Evolutionary conservation across 192 early-diverging fungal genomes (phyloP), one percentile per base, ranked within the genome.

Genomic region (Paraglomus brasilianum): DNA sequence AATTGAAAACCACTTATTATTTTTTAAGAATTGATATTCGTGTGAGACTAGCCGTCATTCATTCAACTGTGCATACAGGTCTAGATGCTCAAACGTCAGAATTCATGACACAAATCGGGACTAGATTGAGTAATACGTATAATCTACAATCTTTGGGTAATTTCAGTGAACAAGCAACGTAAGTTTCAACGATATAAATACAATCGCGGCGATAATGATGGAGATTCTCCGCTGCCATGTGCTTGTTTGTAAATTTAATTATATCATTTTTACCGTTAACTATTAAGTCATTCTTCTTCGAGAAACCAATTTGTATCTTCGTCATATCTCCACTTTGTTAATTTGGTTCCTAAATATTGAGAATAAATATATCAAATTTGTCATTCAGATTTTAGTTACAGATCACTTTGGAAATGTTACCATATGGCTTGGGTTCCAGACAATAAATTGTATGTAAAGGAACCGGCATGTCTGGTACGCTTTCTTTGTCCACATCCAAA

Each of bases 361-460:
- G 13, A 56, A 36, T 56, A 11, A 41, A 24, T 36, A 36, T 58
- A 10, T 36, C 14, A 14, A 24, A 58, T 10, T 21, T 38, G 24
- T 30, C 17, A 8, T 57, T 57, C 30, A 57, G 14, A 36, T 4
- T n/a, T 0, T 36, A 58, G 36, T 38, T 8, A 14, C 41, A 44
- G 56, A 66, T 72, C 11, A 43, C 57, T 15, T 65, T 66, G 4
- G 72, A 69, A 19, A 75, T 74, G 5, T 86, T 88, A 2, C 94
- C 94, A 77, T 95, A 94, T 19, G 94, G 91, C 49, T 88, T 91
- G 17, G 94, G 94, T 63, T 87, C 81, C 22, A 93, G 80, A 65
- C 86, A 87, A 65, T 93, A 95, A 39, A 96, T 65, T 4, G 87
- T 87, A 73, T 92, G 91, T 50, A 96, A 76, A 11, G 91, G 94